phyloP scores from a whole-genome alignment of 2,329 filamentous ascomycete genomes.

The Pezicula neosporulosa region DNA sequence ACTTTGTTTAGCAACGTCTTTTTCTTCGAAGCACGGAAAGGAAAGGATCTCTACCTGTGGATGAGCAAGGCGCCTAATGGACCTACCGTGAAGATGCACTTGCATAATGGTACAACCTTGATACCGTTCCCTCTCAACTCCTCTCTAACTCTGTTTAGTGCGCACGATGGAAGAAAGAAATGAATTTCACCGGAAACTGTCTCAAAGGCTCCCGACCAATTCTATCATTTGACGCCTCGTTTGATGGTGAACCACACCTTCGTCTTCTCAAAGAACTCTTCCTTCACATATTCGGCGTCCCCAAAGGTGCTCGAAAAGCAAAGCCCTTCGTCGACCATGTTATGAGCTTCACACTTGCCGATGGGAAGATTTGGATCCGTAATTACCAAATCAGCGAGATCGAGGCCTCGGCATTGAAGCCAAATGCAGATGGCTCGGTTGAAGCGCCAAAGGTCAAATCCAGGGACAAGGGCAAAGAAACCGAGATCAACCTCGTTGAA shows the following conservation, averaged over 20 bases:
- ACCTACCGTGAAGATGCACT: conserved; percentile 63
- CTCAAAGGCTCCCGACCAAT: conserved; percentile 89
- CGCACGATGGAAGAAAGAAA: conserved; percentile 97
- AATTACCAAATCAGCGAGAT: conserved; percentile 92
- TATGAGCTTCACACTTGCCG: conserved; percentile 85
- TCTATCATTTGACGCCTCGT: conserved; percentile 85
- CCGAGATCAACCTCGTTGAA: conserved; percentile 81
- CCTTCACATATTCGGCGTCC: conserved; percentile 86
- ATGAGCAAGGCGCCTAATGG: conserved; percentile 78
- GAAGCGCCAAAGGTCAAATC: conserved; percentile 40
- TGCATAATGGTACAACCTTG: conserved; percentile 62
- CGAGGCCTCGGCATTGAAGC: conserved; percentile 48
- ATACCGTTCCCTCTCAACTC: background rate
- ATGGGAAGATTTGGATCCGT: conserved; percentile 93
- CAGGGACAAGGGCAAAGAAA: conserved; percentile 54
- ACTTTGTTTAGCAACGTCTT: conserved; percentile 68
- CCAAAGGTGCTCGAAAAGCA: conserved; percentile 79
- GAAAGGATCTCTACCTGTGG: conserved; percentile 92
- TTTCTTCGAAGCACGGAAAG: conserved; percentile 94
- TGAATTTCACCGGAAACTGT: conserved; percentile 96
- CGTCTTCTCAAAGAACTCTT: conserved; percentile 86
- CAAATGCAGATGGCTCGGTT: conserved; percentile 38
- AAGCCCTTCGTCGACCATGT: conserved; percentile 97
- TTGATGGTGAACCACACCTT: conserved; percentile 78
- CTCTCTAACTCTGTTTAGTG: conserved; percentile 44